phyloP scores from a whole-genome alignment of 257 asterid species.

The Solanum pimpinellifolium region DNA sequence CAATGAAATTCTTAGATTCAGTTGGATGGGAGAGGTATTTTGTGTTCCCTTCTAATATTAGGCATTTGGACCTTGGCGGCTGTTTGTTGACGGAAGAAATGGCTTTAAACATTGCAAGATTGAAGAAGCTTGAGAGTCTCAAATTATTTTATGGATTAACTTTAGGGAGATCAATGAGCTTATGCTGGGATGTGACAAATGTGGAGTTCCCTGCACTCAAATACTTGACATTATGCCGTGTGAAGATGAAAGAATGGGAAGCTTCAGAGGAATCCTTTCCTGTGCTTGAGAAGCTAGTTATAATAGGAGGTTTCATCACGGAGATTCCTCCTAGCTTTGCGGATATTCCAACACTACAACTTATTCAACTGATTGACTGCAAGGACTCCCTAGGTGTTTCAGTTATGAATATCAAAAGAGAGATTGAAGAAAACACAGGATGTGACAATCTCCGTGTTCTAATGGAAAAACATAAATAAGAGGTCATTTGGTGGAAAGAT shows the following conservation, averaged over 20 bases:
- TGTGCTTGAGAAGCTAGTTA: not conserved
- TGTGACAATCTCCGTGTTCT: too few relatives aligned
- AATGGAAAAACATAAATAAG: too few relatives aligned
- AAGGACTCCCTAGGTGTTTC: too few relatives aligned
- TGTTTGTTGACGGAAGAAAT: not conserved
- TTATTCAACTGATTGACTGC: too few relatives aligned
- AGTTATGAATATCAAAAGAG: too few relatives aligned
- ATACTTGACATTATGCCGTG: rapidly evolving
- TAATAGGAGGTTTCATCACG: not conserved
- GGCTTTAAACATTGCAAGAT: not conserved
- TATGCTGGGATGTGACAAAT: not conserved
- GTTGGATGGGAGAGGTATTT: not conserved
- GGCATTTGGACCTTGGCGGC: not conserved
- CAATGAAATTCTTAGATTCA: not conserved
- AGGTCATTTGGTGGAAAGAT: too few relatives aligned
- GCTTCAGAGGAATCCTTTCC: not conserved
- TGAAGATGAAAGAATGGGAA: not conserved
- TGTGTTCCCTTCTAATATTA: not conserved
- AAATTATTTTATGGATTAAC: rapidly evolving
- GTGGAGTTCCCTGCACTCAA: not conserved
- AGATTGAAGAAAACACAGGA: too few relatives aligned
- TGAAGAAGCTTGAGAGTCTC: not conserved
- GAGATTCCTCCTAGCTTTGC: too few relatives aligned
- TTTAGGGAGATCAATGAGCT: too few relatives aligned
- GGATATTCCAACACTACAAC: too few relatives aligned